phyloP scores from a whole-genome alignment of 2,329 filamentous ascomycete genomes.

The Monilinia polystroma region DNA sequence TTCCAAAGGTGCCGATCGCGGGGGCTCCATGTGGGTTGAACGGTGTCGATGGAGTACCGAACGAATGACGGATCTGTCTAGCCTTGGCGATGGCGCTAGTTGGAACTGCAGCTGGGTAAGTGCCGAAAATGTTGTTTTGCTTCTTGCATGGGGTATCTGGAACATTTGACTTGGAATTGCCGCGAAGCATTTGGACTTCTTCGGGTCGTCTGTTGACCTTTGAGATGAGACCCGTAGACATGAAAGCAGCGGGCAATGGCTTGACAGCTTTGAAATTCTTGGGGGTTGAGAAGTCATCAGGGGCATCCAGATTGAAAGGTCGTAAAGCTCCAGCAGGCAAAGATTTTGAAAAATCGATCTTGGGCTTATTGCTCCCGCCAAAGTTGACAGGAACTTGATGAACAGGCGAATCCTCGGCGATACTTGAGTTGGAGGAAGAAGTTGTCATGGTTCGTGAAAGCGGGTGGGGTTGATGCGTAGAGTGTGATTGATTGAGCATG shows the following conservation, averaged over 20 bases:
- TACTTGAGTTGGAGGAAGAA: slow-evolving; percentile 78
- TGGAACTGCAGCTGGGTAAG: slow-evolving; percentile 56
- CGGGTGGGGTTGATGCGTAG: slow-evolving; percentile 66
- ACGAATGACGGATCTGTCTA: slow-evolving; percentile 67
- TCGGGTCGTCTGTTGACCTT: slow-evolving; percentile 88
- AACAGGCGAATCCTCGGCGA: slow-evolving; percentile 70
- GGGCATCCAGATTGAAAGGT: slow-evolving; percentile 43
- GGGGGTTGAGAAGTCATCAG: slow-evolving; percentile 68
- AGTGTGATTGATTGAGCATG: slow-evolving; percentile 43
- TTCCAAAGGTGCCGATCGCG: slow-evolving; percentile 48
- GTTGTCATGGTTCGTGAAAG: slow-evolving; percentile 84
- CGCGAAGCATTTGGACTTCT: slow-evolving; percentile 52
- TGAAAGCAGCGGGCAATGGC: slow-evolving; percentile 79
- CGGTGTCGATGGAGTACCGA: slow-evolving; percentile 77
- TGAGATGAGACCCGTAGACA: slow-evolving; percentile 90
- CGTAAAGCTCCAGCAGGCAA: slow-evolving; percentile 65
- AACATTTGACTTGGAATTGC: slow-evolving; percentile 64
- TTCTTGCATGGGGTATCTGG: slow-evolving; percentile 98
- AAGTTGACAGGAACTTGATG: slow-evolving; percentile 53
- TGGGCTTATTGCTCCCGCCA: slow-evolving; percentile 52
- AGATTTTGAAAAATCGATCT: slow-evolving; percentile 69
- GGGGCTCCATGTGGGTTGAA: slow-evolving; percentile 61
- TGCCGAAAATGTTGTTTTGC: slow-evolving; percentile 68
- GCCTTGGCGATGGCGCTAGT: slow-evolving; percentile 61
- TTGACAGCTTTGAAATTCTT: slow-evolving; percentile 73